A percentile compares a stretch with the other conserved stretches of the same genome.
These are phyloP conservation scores for Leptographium radiaticola DNA, from an alignment of 2,329 filamentous ascomycete genomes.

Conservation along the genomic window DNA sequence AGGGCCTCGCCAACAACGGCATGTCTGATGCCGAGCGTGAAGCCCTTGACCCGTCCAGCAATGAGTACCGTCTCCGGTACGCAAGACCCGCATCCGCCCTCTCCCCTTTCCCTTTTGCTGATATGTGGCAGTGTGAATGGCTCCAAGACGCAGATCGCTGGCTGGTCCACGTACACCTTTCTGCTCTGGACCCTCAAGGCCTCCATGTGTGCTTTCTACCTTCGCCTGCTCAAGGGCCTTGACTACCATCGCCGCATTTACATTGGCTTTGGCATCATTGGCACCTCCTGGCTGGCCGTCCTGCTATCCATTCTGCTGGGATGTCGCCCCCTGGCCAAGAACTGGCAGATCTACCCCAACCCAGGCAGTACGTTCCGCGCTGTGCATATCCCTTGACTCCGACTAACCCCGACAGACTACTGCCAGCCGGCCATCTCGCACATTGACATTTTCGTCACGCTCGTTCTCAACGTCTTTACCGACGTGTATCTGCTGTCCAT, in stretches of 20 bases:
- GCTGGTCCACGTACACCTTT: constrained; percentile 15
- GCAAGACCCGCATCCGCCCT: neutral
- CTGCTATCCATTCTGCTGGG: constrained; percentile 21
- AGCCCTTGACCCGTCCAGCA: constrained; percentile 14
- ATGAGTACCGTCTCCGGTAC: constrained; percentile 18
- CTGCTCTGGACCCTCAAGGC: constrained; percentile 16
- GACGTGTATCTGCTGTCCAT: constrained; percentile 28
- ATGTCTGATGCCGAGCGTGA: constrained; percentile 18
- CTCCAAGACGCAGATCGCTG: constrained; percentile 22
- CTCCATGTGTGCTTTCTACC: constrained; percentile 18
- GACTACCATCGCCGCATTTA: constrained; percentile 17
- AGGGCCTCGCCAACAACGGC: constrained; percentile 20
- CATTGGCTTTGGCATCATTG: constrained; percentile 21
- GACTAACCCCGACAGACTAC: constrained; percentile 13
- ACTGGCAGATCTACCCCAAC: constrained; percentile 30
- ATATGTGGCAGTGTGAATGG: constrained; percentile 16
- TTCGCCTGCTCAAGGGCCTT: constrained; percentile 19
- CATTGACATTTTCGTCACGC: constrained; percentile 23
- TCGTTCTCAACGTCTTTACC: constrained; percentile 25
- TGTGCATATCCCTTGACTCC: neutral
- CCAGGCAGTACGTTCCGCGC: constrained; percentile 21
- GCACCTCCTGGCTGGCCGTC: constrained; percentile 20
- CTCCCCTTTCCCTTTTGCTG: neutral
- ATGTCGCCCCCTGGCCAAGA: constrained; percentile 21
- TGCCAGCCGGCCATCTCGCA: constrained; percentile 27